Evolutionary conservation across 257 asterid species (phyloP), one percentile per base, ranked within the genome.

Genomic region (Gardenia jasminoides): DNA sequence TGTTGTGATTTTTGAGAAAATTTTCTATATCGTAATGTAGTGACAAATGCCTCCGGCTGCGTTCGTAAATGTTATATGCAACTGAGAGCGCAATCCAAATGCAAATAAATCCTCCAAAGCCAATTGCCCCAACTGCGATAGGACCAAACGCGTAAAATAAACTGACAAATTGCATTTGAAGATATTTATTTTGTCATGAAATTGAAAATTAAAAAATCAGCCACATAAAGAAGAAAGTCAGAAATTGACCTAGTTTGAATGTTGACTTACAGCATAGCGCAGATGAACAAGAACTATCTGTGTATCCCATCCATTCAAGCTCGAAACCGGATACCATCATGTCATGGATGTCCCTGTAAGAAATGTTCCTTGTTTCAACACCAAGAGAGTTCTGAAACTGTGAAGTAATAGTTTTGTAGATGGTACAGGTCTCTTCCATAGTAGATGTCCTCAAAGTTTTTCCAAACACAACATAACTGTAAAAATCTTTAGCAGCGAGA

Each of bases 381-480:
- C 24, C 56, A 41, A 69, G 74, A 43, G 74, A 20, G 58, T 52
- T 2, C n/a, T 20, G 54, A 69, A 69, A 69, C 31, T 17, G 30
- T 3, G 74, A 41, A 11, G 10, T 41, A 28, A 69, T 20, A 24
- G 33, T 69, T 69, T 41, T 76, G 79, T 28, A 33, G 8, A 76
- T 46, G 62, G 30, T 76, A 52, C 79, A 76, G 17, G 79, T 43
- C 12, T 76, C 79, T 76, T 76, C 64, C 64, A 76, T 44, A 26
- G 46, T 72, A 3, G 79, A 76, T 64, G 79, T 64, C 28, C 28
- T 20, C 41, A 41, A 2, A 10, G 28, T 10, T 6, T 65, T 39
- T 22, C 72, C 79, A 0, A 76, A 17, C 11, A 76, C 64, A 41
- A 54, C 79, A 46, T 76, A 62, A 2, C 64, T 44, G 46, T 76